phyloP scores from a whole-genome alignment of 2,329 filamentous ascomycete genomes.

The Aschersonia sp. region DNA sequence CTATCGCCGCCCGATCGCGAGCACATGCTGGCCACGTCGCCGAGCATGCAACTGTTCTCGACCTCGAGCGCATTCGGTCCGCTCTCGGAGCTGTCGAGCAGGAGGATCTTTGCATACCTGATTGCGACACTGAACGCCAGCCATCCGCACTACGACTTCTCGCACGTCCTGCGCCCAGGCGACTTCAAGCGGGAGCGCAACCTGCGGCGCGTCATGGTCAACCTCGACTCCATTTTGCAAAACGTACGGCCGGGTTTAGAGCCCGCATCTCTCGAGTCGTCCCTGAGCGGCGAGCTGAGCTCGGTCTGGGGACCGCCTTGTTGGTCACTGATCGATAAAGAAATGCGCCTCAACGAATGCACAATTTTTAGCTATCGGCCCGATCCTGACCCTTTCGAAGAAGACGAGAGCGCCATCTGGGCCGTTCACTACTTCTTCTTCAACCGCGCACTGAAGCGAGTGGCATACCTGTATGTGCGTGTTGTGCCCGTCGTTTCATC shows the following conservation, averaged over 20 bases:
- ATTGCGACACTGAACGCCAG: slow-evolving; percentile 95
- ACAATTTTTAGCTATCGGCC: slow-evolving; percentile 82
- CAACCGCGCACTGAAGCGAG: slow-evolving; percentile 81
- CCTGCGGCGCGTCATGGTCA: slow-evolving; percentile 69
- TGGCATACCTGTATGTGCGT: slow-evolving; percentile 85
- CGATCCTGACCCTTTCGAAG: slow-evolving; percentile 78
- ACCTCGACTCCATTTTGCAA: slow-evolving; percentile 73
- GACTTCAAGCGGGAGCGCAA: slow-evolving; percentile 83
- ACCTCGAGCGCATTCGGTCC: slow-evolving; percentile 86
- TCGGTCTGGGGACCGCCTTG: slow-evolving; percentile 76
- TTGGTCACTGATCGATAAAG: slow-evolving; percentile 86
- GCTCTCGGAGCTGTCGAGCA: slow-evolving; percentile 74
- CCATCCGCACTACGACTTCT: slow-evolving; percentile 88
- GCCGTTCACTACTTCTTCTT: slow-evolving; percentile 96
- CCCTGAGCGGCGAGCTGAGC: slow-evolving; percentile 29
- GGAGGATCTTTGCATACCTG: slow-evolving; percentile 86
- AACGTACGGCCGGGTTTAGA: slow-evolving; percentile 61
- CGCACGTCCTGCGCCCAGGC: slow-evolving; percentile 71
- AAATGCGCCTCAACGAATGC: slow-evolving; percentile 86
- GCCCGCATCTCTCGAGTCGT: slow-evolving; percentile 25
- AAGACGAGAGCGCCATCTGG: slow-evolving; percentile 90
- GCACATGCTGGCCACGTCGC: slow-evolving; percentile 55
- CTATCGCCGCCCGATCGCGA: slow-evolving; percentile 71
- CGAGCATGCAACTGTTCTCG: slow-evolving; percentile 43
- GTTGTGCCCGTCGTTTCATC: slow-evolving; percentile 66